Percentiles rank a stretch among this genome's conserved stretches.
phyloP scores from a whole-genome alignment of 345 rosid genomes.

The Excoecaria agallocha region DNA sequence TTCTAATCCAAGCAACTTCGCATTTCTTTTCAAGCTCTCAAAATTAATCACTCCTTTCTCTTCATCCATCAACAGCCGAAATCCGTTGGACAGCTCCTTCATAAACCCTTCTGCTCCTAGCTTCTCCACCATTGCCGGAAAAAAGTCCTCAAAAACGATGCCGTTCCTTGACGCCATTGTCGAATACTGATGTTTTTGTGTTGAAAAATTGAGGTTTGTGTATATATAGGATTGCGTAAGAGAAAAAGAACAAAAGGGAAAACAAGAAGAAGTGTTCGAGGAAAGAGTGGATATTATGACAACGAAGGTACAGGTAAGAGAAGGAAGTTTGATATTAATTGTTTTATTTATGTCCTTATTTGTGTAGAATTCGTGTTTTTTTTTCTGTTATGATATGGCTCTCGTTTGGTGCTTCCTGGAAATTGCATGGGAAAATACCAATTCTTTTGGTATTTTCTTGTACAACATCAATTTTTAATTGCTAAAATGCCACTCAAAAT shows the following conservation, averaged over 20 bases:
- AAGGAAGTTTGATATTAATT: conserved; percentile 3
- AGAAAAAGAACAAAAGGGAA: not conserved
- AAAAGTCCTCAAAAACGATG: conserved; percentile 52
- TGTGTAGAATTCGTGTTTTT: conserved; percentile 8
- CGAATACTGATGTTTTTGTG: too few relatives aligned
- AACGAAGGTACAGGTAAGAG: conserved; percentile 28
- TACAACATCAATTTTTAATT: too few relatives aligned
- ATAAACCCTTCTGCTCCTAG: conserved; percentile 57
- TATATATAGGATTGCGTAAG: conserved; percentile 6
- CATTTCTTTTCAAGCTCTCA: conserved; percentile 53
- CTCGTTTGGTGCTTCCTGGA: conserved; percentile 39
- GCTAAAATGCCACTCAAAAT: too few relatives aligned
- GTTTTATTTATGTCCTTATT: not conserved
- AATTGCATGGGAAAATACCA: conserved; percentile 43
- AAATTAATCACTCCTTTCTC: conserved; percentile 46
- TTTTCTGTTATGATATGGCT: conserved; percentile 2
- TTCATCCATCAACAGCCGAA: conserved; percentile 46
- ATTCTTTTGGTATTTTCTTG: not conserved
- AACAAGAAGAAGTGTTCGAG: conserved; percentile 8
- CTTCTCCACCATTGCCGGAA: conserved; percentile 55
- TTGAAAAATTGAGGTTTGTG: not conserved
- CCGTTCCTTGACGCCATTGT: conserved; percentile 30
- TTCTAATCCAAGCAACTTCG: conserved; percentile 38
- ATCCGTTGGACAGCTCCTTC: conserved; percentile 54
- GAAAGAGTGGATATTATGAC: conserved; percentile 26